Conservation (phyloP, 1,284 basidiomycete species). For the Leccinum variabile region DNA sequence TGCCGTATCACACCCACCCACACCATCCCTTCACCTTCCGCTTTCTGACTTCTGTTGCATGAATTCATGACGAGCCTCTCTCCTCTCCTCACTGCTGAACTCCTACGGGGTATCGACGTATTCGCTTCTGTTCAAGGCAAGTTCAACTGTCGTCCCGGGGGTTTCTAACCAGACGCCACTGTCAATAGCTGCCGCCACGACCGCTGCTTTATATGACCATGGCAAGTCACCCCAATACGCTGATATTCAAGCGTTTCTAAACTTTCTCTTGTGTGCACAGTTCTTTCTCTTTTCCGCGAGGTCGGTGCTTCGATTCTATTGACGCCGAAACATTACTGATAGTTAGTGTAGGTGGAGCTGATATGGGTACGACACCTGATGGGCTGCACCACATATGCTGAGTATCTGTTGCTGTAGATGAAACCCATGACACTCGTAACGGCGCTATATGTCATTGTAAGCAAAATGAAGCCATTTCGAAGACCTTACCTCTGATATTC, state of each 20-base stretch:
- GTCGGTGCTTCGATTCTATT: constrained; percentile 14
- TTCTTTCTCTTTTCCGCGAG: constrained; percentile 30
- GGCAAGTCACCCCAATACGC: constrained; percentile 13
- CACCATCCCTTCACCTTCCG: neutral
- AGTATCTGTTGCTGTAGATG: constrained; percentile 20
- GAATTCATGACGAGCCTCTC: constrained; percentile 25
- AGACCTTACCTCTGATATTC: constrained; percentile 8
- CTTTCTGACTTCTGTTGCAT: constrained; percentile 4
- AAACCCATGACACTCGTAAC: constrained; percentile 29
- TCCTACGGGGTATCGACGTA: constrained; percentile 9
- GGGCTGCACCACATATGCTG: neutral
- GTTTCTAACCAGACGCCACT: constrained; percentile 8
- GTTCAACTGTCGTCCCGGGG: neutral
- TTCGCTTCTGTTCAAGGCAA: constrained; percentile 28
- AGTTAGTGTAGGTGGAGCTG: constrained; percentile 28
- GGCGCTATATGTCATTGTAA: constrained; percentile 28
- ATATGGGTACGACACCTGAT: constrained; percentile 29
- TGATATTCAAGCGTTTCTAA: neutral
- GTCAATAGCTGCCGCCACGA: constrained; percentile 31
- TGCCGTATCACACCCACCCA: neutral
- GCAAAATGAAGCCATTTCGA: constrained; percentile 1
- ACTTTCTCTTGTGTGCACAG: constrained; percentile 9
- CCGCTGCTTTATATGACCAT: constrained; percentile 33
- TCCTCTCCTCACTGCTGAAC: constrained; percentile 5
- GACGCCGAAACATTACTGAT: constrained; percentile 4